Base-by-base conservation (phyloP, 371 early-diverging fungal species). In the Coemansia sp. region DNA sequence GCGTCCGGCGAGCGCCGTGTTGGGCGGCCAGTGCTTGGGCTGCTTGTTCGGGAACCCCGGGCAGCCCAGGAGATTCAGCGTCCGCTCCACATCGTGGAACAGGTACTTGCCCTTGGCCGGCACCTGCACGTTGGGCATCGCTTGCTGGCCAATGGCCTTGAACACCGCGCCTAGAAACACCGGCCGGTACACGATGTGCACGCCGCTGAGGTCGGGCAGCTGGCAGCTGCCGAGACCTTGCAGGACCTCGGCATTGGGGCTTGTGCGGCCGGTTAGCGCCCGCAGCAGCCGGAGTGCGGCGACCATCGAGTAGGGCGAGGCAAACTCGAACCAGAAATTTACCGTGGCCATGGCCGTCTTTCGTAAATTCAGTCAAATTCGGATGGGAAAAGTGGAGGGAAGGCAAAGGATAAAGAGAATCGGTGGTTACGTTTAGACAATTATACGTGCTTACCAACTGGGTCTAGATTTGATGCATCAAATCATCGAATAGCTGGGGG, bases 241-340 rank as follows among this genome's bases (percentile, higher is more conserved):
- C 6, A 42, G 20, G 6, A 32, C 34, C 2, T 48, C 59, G 11
- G 56, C 26, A 16, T 7, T n/a, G 9, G 31, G 36, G 4, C 40
- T n/a, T 8, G 67, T 3, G 8, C 45, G n/a, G 5, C 42, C 50
- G 8, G 55, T 55, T 2, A 74, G 56, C n/a, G 76, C 65, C 32
- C 61, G 68, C 48, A 64, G 53, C 16, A 79, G 45, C 10, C 78
- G 68, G 32, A 79, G 60, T 6, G 74, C 75, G 1, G 76, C 32
- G 26, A 77, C 16, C 67, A 75, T 69, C 49, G 80, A 79, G 66
- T 79, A 79, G 5, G 73, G 70, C 36, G 78, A 78, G 3, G 56
- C 70, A 16, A 57, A 78, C 62, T 79, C 80, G 61, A 79, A 74
- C 70, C 78, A 79, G 38, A 79, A 70, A 54, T 38, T 49, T 2